Evolutionary conservation across 352 stramenopile species (phyloP), one percentile per base, ranked within the genome.

Genomic region (Thalassiosira mediterranea): DNA sequence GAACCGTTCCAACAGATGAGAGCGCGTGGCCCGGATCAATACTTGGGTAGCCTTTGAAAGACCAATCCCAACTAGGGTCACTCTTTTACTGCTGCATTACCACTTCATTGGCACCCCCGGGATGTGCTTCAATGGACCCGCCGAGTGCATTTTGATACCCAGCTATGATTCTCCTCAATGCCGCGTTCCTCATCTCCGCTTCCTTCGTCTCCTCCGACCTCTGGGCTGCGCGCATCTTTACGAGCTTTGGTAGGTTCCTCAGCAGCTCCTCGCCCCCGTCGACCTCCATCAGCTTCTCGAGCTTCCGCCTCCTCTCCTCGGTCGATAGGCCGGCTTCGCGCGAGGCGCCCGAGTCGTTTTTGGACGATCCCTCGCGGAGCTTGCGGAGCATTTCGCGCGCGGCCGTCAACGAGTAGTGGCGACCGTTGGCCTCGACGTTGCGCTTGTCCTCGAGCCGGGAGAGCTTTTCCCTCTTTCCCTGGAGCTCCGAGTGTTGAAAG

Each of bases 401-500:
- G 21, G 49, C 56, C 34, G 34, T 49, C 29, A 67, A 32, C 15
- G 62, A 70, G 15, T n/a, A 49, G 26, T 68, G 3, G 28, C 71
- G 71, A 37, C 32, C 38, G n/a, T 44, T 57, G 0, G 63, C 21
- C 25, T 81, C 54, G 7, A 34, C 56, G 13, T 63, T 72, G 7
- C 54, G 32, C 44, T 74, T 75, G 34, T 64, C 47, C 34, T 74
- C 62, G 46, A 81, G 63, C 44, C 67, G 53, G 19, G 66, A 51
- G 42, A 86, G 79, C 60, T 89, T 89, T 23, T 87, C 79, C 21
- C 70, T 71, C 42, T 84, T 82, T 13, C 40, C 66, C n/a, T 74
- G 21, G 8, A 89, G 67, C 63, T 89, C 82, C n/a, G 69, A 71
- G 48, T 89, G 82, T 67, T 89, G 78, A 49, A 89, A 89, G 44